Base-by-base conservation (phyloP, 331 rosid species). In the Prunus yedoensis region DNA sequence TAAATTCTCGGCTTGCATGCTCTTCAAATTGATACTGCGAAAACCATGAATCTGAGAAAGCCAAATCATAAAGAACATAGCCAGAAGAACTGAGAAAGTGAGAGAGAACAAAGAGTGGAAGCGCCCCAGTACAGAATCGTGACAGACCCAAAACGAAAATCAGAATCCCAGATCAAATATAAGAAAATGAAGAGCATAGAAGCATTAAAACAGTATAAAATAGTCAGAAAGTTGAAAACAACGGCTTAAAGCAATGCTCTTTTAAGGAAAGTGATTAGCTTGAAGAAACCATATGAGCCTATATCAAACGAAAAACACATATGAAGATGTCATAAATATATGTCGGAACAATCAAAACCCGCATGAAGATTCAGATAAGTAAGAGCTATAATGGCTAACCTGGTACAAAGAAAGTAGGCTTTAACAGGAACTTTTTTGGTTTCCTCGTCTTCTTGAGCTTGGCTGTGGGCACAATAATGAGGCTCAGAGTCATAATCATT, bases 11-110 rank as follows among this genome's bases (percentile, higher is more conserved):
- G 96, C 85, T 77, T 91, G 99, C 85, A 94, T 89, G 79, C 85
- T 92, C 91, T 90, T 94, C 92, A 94, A 82, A 82, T 94, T 94
- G 79, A 94, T 89, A 85, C 97, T 94, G 97, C 93, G 89, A 94
- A 92, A 91, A 92, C 80, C 77, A 88, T 66, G 87, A 91, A 90
- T 88, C 91, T 82, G 90, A 88, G 93, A 90, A 81, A 85, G 80
- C 84, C 84, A 85, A 82, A 83, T 85, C 79, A 90, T 74, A 71
- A 71, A 83, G 64, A 83, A 79, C 81, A 49, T 35, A 57, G 72
- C 66, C 82, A 82, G 15, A 51, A 81, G 62, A 23, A 49, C 2
- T 16, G 54, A 85, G 1, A 84, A 78, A 66, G 74, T 77, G 66
- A 80, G 66, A 56, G 76, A 59, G 13, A 70, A 56, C 16, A 28